These are phyloP conservation scores for Kwoniella shivajii DNA, from an alignment of 1,284 basidiomycete species.

Conservation along the genomic window DNA sequence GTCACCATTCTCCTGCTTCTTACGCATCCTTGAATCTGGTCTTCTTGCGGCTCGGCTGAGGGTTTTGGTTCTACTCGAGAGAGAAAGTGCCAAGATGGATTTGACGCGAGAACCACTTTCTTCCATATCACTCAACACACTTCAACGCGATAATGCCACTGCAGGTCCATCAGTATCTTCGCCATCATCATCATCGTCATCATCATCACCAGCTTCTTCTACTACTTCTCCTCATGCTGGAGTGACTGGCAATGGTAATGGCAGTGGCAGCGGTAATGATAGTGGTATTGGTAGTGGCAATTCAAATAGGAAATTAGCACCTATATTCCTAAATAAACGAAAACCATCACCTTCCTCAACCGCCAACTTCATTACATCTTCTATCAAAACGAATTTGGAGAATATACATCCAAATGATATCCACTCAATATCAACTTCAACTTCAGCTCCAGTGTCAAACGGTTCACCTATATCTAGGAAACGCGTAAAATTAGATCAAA, in stretches of 20 bases:
- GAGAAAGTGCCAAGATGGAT: not conserved
- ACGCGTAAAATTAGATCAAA: conserved; percentile 17
- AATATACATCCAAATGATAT: too few relatives aligned
- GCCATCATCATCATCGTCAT: not conserved
- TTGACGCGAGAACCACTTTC: conserved; percentile 5
- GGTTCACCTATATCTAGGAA: conserved; percentile 18
- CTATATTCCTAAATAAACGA: conserved; percentile 22
- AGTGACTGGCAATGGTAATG: not conserved
- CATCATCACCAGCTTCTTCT: conserved; percentile 21
- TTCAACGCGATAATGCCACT: conserved; percentile 1
- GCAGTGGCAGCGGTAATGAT: not conserved
- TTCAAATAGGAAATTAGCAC: conserved; percentile 23
- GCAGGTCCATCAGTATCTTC: not conserved
- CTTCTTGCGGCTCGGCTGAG: too few relatives aligned
- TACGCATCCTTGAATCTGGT: too few relatives aligned
- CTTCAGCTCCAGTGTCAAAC: conserved; percentile 3
- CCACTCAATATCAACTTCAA: not conserved
- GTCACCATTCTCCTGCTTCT: too few relatives aligned
- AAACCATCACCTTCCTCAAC: not conserved
- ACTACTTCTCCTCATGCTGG: conserved; percentile 24
- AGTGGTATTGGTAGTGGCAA: not conserved
- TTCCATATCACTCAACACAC: conserved; percentile 12
- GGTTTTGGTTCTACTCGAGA: too few relatives aligned
- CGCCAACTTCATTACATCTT: not conserved
- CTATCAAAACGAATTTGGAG: not conserved